Conservation (phyloP, 1,139 yeast genomes). For the Yamadazyma spencermartinsiae region DNA sequence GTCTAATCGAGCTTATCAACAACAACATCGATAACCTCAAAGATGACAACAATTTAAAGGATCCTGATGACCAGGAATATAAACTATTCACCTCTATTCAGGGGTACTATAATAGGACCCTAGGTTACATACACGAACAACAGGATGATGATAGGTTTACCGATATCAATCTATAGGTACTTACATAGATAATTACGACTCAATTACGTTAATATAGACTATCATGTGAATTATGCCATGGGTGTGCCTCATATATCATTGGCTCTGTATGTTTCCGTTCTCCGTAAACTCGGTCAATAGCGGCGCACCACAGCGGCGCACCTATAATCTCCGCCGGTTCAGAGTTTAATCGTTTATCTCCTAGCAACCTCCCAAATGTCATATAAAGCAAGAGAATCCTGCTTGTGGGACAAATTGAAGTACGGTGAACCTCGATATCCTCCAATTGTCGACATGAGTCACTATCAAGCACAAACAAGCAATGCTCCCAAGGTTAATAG, state of each 20-base stretch:
- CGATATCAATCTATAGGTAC: constrained; percentile 22
- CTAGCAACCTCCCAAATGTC: background rate
- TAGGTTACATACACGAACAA: constrained; percentile 66
- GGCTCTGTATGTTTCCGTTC: no score
- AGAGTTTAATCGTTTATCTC: no score
- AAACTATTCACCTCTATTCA: constrained; percentile 32
- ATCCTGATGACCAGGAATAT: constrained; percentile 30
- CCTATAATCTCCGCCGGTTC: no score
- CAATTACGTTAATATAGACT: background rate
- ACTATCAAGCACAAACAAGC: background rate
- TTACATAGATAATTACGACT: background rate
- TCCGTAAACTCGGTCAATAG: no score
- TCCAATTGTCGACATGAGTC: background rate
- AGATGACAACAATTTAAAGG: constrained; percentile 24
- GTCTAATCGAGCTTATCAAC: constrained; percentile 79
- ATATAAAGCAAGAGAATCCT: constrained; percentile 14
- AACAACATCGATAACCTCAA: constrained; percentile 65
- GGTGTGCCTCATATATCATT: no score
- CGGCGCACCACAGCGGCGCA: no score
- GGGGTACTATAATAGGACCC: constrained; percentile 60
- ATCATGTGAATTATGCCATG: background rate
- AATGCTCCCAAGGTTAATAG: no score
- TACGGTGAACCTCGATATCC: constrained; percentile 16
- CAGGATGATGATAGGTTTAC: constrained; percentile 60
- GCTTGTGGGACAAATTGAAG: constrained; percentile 23